Evolutionary conservation across 768 basidiomycete genomes (phyloP).

Genomic region (Phylloporus sp.): DNA sequence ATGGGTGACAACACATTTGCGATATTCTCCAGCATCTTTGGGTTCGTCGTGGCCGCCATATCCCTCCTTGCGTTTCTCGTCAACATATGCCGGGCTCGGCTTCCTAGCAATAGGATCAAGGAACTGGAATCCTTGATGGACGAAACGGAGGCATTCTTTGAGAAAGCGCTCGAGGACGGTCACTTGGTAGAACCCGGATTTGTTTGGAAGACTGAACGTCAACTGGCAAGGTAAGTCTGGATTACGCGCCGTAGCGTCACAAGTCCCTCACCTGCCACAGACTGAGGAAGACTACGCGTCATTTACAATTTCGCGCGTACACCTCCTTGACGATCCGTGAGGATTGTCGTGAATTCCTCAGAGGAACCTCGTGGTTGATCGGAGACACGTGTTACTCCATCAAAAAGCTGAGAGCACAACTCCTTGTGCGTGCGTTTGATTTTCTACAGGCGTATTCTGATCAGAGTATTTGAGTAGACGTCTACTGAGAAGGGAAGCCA

Average conservation of each 20-base stretch:
- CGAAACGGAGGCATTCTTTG: background rate
- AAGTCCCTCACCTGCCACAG: background rate
- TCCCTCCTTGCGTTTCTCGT: background rate
- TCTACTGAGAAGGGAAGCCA: background rate
- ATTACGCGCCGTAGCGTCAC: too few species aligned
- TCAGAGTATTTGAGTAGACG: background rate
- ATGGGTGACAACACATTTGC: background rate
- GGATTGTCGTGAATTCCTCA: background rate
- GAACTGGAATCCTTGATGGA: constrained; percentile 2
- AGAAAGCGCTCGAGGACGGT: constrained; percentile 4
- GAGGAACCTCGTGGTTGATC: background rate
- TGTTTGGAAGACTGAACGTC: background rate
- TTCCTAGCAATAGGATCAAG: constrained; percentile 6
- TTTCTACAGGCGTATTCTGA: too few species aligned
- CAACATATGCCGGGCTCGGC: background rate
- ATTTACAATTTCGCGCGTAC: background rate
- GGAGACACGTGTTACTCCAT: background rate
- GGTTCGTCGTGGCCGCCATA: background rate
- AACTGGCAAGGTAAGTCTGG: background rate
- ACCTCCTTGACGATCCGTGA: background rate
- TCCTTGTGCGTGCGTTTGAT: background rate
- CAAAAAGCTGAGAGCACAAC: background rate
- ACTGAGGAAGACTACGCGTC: background rate
- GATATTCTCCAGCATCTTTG: constrained; percentile 2
- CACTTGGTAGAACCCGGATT: background rate